Conservation (phyloP, 2,329 filamentous ascomycete species). For the Penicillium brevicompactum region DNA sequence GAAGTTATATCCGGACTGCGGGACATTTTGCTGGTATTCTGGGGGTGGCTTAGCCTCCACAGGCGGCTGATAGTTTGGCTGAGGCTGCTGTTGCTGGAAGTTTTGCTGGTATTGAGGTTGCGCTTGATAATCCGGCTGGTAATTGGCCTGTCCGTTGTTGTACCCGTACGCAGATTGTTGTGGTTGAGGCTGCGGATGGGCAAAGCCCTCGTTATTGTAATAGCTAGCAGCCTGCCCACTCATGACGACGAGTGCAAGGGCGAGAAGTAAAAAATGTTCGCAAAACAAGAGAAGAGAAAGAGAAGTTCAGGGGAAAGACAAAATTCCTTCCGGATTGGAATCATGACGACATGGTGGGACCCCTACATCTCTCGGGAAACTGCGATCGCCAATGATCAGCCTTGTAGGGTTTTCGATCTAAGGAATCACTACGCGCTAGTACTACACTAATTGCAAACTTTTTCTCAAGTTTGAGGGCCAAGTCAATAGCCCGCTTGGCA, state of each 20-base stretch:
- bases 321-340: conserved; percentile 16
- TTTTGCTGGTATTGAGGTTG: conserved; percentile 2
- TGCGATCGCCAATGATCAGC: conserved; percentile 5
- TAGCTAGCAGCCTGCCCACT: conserved; percentile 42
- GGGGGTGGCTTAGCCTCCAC: conserved; percentile 25
- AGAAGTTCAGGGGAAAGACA: conserved; percentile 13
- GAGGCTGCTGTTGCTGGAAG: conserved; percentile 2
- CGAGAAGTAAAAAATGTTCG: neutral
- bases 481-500: conserved; percentile 6
- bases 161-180: conserved; percentile 15
- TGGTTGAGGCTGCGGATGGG: conserved; percentile 18
- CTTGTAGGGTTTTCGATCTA: conserved; percentile 6
- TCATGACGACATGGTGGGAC: conserved; percentile 22
- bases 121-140: conserved; percentile 14
- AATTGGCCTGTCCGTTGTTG: neutral
- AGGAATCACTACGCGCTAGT: neutral
- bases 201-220: conserved; percentile 34
- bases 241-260: conserved; percentile 25
- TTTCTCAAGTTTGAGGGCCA: neutral
- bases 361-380: neutral
- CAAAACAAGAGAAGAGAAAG: conserved; percentile 1
- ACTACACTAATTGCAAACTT: neutral
- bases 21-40: conserved; percentile 28
- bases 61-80: conserved; percentile 11
- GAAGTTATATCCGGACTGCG: conserved; percentile 54